These are phyloP conservation scores for Pugionium cornutum DNA, from an alignment of 345 rosid species.

Conservation along the genomic window DNA sequence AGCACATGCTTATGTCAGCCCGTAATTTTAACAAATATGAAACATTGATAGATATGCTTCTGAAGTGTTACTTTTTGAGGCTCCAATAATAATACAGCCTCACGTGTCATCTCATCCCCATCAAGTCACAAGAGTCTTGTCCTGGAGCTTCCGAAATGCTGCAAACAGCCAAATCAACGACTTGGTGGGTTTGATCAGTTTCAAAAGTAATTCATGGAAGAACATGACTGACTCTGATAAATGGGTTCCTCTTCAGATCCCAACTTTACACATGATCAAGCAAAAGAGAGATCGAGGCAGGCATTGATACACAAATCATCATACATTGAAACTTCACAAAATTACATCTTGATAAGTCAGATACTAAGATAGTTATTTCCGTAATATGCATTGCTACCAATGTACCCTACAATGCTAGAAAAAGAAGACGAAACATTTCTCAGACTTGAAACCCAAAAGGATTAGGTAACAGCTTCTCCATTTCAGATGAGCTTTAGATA, in stretches of 20 bases:
- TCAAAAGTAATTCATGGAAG: slow-evolving; percentile 32
- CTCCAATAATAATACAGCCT: slow-evolving; percentile 34
- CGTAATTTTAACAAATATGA: slow-evolving; percentile 40
- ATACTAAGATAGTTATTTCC: slow-evolving; percentile 11
- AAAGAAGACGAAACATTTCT: slow-evolving; percentile 9
- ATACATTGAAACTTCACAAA: slow-evolving; percentile 42
- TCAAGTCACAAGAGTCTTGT: neutral
- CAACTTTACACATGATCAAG: slow-evolving; percentile 6
- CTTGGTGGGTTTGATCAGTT: slow-evolving; percentile 32
- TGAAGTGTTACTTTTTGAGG: slow-evolving; percentile 23
- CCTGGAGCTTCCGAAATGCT: slow-evolving; percentile 35
- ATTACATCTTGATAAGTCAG: slow-evolving; percentile 40
- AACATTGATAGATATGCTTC: slow-evolving; percentile 32
- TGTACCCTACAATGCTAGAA: slow-evolving; percentile 35
- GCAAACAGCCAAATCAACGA: slow-evolving; percentile 40
- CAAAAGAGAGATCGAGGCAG: slow-evolving; percentile 22
- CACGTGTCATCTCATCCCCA: too few relatives aligned
- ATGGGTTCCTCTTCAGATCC: too few relatives aligned
- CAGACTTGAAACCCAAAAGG: slow-evolving; percentile 35
- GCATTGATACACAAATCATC: slow-evolving; percentile 34
- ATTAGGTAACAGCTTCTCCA: slow-evolving; percentile 39
- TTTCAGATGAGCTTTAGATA: slow-evolving; percentile 23
- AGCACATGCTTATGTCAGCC: slow-evolving; percentile 42
- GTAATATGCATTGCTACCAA: slow-evolving; percentile 35
- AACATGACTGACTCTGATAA: slow-evolving; percentile 18